Evolutionary conservation across 2,329 filamentous ascomycete genomes (phyloP).

Genomic region (Leptographium lundbergii): DNA sequence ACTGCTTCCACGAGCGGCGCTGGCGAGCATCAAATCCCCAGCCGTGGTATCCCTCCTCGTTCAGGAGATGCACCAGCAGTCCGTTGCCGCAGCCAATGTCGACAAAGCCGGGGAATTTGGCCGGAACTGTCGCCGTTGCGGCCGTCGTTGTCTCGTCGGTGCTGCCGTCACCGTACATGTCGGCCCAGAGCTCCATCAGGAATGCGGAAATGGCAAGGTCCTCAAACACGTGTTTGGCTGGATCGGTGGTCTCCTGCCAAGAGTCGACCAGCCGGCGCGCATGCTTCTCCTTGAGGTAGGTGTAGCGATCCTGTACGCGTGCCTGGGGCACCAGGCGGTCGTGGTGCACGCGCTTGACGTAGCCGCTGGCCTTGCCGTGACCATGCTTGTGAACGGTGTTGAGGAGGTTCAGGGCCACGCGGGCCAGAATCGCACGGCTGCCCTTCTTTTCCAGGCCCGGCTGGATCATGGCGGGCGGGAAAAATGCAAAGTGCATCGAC

Average conservation of each 20-base stretch:
- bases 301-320: constrained; percentile 70
- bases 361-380: constrained; percentile 49
- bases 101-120: constrained; percentile 71
- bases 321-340: constrained; percentile 69
- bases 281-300: constrained; percentile 66
- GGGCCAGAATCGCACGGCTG: constrained; percentile 27
- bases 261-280: constrained; percentile 54
- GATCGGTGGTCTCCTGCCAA: constrained; percentile 83
- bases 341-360: constrained; percentile 73
- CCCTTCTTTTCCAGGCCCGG: constrained; percentile 16
- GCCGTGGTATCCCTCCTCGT: constrained; percentile 66
- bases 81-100: constrained; percentile 96
- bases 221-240: constrained; percentile 88
- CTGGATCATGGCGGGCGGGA: constrained; percentile 13
- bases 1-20: constrained; percentile 74
- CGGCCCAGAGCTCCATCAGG: constrained; percentile 77
- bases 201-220: constrained; percentile 86
- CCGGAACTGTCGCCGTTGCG: constrained; percentile 6
- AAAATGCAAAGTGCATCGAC: constrained; percentile 50
- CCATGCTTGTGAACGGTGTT: constrained; percentile 62
- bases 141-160: too few relatives aligned
- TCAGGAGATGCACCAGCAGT: constrained; percentile 71
- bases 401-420: constrained; percentile 58
- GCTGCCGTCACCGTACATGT: constrained; percentile 52
- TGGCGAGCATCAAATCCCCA: constrained; percentile 87